These are phyloP conservation scores for Pelargonium myrrhifolium DNA, from an alignment of 441 rosid species.

Conservation along the genomic window DNA sequence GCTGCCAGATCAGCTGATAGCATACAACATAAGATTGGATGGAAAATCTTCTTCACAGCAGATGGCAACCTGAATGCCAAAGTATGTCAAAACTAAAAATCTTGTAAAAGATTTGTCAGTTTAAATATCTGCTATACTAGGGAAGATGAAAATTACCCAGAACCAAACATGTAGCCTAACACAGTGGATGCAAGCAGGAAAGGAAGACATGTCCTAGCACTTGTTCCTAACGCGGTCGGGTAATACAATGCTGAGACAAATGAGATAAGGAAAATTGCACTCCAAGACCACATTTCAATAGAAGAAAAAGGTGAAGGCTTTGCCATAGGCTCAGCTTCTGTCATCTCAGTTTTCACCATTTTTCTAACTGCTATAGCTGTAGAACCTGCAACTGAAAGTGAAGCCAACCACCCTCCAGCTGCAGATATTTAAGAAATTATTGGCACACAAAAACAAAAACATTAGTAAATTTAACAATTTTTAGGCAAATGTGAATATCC, in stretches of 20 bases:
- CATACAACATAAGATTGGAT: conserved; percentile 84
- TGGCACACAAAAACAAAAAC: not conserved
- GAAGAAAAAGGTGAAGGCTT: conserved; percentile 75
- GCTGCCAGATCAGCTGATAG: conserved; percentile 83
- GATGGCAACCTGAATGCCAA: conserved; percentile 63
- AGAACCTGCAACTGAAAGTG: conserved; percentile 84
- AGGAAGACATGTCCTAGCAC: conserved; percentile 82
- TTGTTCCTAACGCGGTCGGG: conserved; percentile 64
- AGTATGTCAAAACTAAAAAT: not conserved
- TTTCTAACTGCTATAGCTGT: conserved; percentile 83
- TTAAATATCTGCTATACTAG: not conserved
- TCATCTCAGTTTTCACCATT: conserved; percentile 75
- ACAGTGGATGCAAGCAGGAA: conserved; percentile 88
- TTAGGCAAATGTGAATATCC: not conserved
- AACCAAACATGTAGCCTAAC: conserved; percentile 78
- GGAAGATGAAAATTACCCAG: conserved; percentile 46
- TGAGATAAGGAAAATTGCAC: conserved; percentile 62
- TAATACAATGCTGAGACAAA: conserved; percentile 56
- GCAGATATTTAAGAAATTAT: conserved; percentile 18
- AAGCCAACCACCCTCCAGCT: conserved; percentile 95
- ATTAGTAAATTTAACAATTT: not conserved
- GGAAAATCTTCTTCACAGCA: conserved; percentile 56
- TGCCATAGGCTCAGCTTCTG: conserved; percentile 84
- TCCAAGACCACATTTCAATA: conserved; percentile 64
- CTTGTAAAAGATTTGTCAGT: not conserved